Evolutionary conservation across 768 basidiomycete genomes (phyloP), one percentile per base, ranked within the genome.

Genomic region (Kwoniella sp.): DNA sequence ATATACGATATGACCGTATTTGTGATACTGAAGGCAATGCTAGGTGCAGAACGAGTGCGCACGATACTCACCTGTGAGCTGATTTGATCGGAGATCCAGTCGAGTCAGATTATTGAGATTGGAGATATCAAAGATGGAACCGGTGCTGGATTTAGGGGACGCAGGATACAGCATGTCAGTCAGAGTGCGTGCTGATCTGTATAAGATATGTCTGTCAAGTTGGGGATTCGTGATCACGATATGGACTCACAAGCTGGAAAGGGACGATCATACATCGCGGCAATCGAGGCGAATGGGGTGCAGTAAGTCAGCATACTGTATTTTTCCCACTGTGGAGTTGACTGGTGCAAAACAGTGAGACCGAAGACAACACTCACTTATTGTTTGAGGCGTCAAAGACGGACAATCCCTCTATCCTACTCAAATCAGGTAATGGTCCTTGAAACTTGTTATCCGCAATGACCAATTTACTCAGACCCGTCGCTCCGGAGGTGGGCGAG

Each of bases 81-180:
- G 54, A 33, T 68, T 68, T 2, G 49, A 55, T 3, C 67, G 67
- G 1, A 65, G 47, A 47, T 68, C 67, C 19, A 68, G 44, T 22
- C 58, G 50, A 7, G 60, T 54, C 24, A 68, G 55, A 22, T 61
- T 64, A 17, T 55, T 36, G 5, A 61, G 53, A 22, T 36, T 21
- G 0, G 59, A 57, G n/a, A 65, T 24, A 36, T 64, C 55, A 21
- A 59, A 59, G n/a, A 68, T 21, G 1, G 67, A 25, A 24, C 67
- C 67, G 37, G 63, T 68, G 46, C 67, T 68, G 10, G n/a, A n/a
- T n/a, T n/a, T n/a, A n/a, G n/a, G n/a, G n/a, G n/a, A n/a, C n/a
- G n/a, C n/a, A n/a, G n/a, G n/a, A n/a, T n/a, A n/a, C n/a, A n/a
- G n/a, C n/a, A n/a, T n/a, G n/a, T n/a, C n/a, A n/a, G n/a, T n/a